These are phyloP conservation scores for Logfia minima DNA, from an alignment of 129 eudicot genomes.

Conservation along the genomic window DNA sequence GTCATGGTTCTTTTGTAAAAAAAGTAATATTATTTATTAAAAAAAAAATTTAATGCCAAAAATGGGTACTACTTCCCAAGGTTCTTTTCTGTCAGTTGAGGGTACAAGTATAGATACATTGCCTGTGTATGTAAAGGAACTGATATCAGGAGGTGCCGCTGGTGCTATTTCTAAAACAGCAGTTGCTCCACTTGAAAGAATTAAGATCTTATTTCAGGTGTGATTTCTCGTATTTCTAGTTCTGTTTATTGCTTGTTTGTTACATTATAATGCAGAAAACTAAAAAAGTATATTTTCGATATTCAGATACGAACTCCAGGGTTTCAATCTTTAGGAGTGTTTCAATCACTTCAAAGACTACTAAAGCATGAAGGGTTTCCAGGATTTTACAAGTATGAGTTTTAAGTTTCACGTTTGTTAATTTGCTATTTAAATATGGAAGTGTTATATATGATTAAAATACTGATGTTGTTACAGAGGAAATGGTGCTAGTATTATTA, in stretches of 20 bases:
- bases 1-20: no score
- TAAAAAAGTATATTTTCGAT: neutral
- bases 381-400: slow-evolving; percentile 82
- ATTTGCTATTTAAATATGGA: neutral
- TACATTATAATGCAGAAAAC: neutral
- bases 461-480: slow-evolving; percentile 53
- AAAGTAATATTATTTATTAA: no score
- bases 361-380: slow-evolving; percentile 80
- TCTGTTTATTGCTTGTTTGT: neutral
- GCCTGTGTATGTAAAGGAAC: slow-evolving; percentile 83
- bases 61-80: slow-evolving; percentile 63
- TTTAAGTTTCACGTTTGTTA: neutral
- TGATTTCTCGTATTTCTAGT: neutral
- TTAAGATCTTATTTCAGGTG: slow-evolving; percentile 88
- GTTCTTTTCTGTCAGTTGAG: slow-evolving; percentile 58
- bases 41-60: no score
- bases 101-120: slow-evolving; percentile 59
- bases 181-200: slow-evolving; percentile 90
- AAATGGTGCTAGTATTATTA: slow-evolving; percentile 90
- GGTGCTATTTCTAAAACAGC: slow-evolving; percentile 95
- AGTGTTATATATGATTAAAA: neutral
- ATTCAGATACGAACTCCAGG: slow-evolving; percentile 82
- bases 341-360: slow-evolving; percentile 68
- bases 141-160: slow-evolving; percentile 97
- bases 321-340: slow-evolving; percentile 81